phyloP scores from a whole-genome alignment of 306 rosid genomes.

The Dalbergia cultrata region DNA sequence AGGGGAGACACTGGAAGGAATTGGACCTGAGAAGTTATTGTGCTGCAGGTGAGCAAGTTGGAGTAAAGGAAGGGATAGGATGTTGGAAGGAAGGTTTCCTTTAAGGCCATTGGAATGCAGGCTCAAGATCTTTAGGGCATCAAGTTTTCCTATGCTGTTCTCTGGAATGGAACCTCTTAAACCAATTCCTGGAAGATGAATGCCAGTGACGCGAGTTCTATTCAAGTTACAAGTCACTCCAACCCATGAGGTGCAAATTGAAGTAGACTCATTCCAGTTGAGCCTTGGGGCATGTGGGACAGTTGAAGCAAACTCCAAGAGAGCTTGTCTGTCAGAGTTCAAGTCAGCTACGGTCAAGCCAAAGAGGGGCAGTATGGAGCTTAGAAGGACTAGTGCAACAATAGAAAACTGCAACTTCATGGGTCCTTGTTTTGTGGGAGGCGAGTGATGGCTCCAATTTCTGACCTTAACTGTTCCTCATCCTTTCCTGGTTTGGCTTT shows the following conservation, averaged over 20 bases:
- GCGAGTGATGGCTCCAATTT: conserved; percentile 41
- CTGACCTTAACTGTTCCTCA: conserved; percentile 49
- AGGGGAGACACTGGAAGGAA: conserved; percentile 69
- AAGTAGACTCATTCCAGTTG: conserved; percentile 68
- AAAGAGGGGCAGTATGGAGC: conserved; percentile 37
- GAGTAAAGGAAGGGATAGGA: conserved; percentile 70
- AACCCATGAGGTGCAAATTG: conserved; percentile 76
- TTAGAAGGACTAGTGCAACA: conserved; percentile 50
- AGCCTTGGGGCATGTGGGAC: conserved; percentile 69
- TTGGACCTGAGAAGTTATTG: conserved; percentile 70
- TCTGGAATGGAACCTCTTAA: conserved; percentile 67
- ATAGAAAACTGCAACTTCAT: conserved; percentile 62
- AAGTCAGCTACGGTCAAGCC: conserved; percentile 58
- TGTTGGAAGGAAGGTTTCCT: conserved; percentile 74
- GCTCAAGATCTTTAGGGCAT: conserved; percentile 69
- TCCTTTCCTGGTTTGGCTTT: conserved; percentile 52
- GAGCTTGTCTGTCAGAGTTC: conserved; percentile 74
- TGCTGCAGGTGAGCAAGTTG: conserved; percentile 68
- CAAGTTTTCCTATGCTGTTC: conserved; percentile 68
- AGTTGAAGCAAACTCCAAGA: conserved; percentile 63
- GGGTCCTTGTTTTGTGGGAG: conserved; percentile 41
- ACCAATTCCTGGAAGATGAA: conserved; percentile 82
- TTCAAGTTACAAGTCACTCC: conserved; percentile 70
- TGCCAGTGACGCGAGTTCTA: conserved; percentile 59
- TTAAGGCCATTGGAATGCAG: conserved; percentile 75